A percentile compares a stretch with the other conserved stretches of the same genome.
These are phyloP conservation scores for Kandelia obovata DNA, from an alignment of 345 rosid genomes.

Conservation along the genomic window DNA sequence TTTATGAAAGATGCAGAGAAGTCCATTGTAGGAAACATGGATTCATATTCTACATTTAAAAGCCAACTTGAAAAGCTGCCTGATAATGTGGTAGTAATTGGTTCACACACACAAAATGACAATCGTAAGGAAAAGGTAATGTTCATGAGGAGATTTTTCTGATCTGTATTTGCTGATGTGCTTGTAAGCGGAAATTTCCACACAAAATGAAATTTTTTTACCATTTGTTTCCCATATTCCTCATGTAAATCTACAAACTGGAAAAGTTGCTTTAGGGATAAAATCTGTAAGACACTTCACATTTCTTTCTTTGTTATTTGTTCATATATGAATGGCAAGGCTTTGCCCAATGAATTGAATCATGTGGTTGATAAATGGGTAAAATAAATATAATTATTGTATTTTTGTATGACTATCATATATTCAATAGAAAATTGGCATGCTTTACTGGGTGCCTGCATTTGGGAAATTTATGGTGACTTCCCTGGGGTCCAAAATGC, in stretches of 20 bases:
- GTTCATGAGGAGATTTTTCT: neutral
- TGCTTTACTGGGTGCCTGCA: too few species aligned
- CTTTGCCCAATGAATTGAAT: too few species aligned
- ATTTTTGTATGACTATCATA: too few species aligned
- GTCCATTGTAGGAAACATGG: constrained; percentile 67
- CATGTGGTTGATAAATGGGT: too few species aligned
- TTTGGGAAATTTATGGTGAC: too few species aligned
- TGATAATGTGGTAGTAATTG: constrained; percentile 68
- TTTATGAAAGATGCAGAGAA: constrained; percentile 92
- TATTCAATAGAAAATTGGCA: too few species aligned
- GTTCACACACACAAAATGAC: constrained; percentile 72
- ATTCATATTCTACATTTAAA: constrained; percentile 58
- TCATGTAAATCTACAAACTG: neutral
- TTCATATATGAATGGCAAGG: too few species aligned
- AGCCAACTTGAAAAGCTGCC: constrained; percentile 70
- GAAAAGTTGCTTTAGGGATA: neutral
- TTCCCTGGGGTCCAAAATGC: too few species aligned
- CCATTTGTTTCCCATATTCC: neutral
- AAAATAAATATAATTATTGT: too few species aligned
- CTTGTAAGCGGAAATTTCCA: neutral
- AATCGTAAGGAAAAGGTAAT: constrained; percentile 79
- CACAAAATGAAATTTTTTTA: neutral
- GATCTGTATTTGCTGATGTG: neutral
- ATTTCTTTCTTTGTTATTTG: neutral
- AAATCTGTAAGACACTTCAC: neutral